Base-by-base conservation (phyloP, 176 grass and related monocot species). In the Paspalum vaginatum region DNA sequence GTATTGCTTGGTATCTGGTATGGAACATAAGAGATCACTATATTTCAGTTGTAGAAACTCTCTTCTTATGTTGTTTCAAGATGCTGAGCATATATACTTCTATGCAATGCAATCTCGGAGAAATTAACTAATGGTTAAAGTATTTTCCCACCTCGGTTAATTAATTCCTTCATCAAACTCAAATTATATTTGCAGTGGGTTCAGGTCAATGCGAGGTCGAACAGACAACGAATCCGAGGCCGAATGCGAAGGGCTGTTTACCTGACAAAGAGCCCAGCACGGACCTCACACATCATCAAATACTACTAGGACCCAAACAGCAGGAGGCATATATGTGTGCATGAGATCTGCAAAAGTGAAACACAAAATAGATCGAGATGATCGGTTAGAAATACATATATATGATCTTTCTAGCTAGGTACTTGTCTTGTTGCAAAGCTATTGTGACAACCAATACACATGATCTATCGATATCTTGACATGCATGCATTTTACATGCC, bases 201-300 rank as follows among this genome's bases (percentile, higher is more conserved):
- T n/a, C 18, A 45, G 8, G 17, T 32, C 2, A 11, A 78, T 44
- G 46, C 42, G 83, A 85, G 87, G 83, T 77, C 83, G 83, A 85
- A 85, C 87, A 89, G 87, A 82, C 87, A 89, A 89, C 87, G 87
- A 89, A 89, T 5, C 3, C 12, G 65, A 82, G 65, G 65, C 56
- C 15, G 12, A 27, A 57, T 66, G 40, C 65, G 11, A 51, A 82
- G 42, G 72, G 51, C 82, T 89, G 65, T 65, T 71, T 57, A 89
- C 72, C 72, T 85, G 87, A 89, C 87, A 85, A 89, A 77, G 65
- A 52, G 41, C 83, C 50, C 5, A 65, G 72, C 60, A 89, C 15
- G 72, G 87, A 89, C 26, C 65, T 50, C 53, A 64, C 79, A 42
- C 42, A 18, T 45, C n/a, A 60, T 11, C 39, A 57, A 32, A 32